Percentiles rank a stretch among this genome's conserved stretches.
Evolutionary conservation across 2,329 filamentous ascomycete genomes (phyloP).

Genomic region (Aspergillus arachidicola): DNA sequence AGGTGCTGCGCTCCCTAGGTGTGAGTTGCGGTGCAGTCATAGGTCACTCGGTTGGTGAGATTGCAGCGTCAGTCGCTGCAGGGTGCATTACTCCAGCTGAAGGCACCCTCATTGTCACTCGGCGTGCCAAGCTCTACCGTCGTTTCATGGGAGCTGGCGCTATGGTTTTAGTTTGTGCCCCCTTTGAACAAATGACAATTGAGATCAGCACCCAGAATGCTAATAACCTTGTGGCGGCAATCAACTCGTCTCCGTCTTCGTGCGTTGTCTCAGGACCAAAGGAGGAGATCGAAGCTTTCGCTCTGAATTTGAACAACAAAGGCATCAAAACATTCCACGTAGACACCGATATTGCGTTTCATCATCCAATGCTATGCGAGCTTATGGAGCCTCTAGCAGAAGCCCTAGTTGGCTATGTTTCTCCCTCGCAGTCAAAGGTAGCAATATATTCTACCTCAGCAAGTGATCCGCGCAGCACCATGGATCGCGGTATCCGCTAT

Average conservation of each 20-base stretch:
- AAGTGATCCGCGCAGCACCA: conserved; percentile 20
- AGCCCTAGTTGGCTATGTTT: conserved; percentile 16
- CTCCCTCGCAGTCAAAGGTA: conserved; percentile 25
- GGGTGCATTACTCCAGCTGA: conserved; percentile 29
- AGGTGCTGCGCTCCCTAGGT: conserved; percentile 34
- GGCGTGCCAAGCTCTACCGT: conserved; percentile 36
- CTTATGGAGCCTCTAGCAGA: conserved; percentile 32
- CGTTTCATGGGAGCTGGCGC: conserved; percentile 28
- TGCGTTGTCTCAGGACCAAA: conserved; percentile 16
- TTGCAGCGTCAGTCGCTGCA: conserved; percentile 41
- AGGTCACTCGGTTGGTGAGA: conserved; percentile 48
- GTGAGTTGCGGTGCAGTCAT: conserved; percentile 36
- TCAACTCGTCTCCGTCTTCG: conserved; percentile 16
- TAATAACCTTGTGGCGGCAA: conserved; percentile 8
- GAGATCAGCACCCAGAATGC: not conserved
- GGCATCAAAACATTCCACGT: conserved; percentile 38
- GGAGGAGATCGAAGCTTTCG: conserved; percentile 7
- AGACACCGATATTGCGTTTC: conserved; percentile 47
- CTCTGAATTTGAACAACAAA: conserved; percentile 7
- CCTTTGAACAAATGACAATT: not conserved
- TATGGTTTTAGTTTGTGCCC: conserved; percentile 11
- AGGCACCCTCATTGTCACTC: conserved; percentile 39
- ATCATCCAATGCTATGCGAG: conserved; percentile 40
- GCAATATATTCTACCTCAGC: conserved; percentile 18
- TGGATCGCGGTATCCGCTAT: conserved; percentile 25